These are phyloP conservation scores for Polygonum aviculare DNA, from an alignment of 148 eudicot species.

Conservation along the genomic window DNA sequence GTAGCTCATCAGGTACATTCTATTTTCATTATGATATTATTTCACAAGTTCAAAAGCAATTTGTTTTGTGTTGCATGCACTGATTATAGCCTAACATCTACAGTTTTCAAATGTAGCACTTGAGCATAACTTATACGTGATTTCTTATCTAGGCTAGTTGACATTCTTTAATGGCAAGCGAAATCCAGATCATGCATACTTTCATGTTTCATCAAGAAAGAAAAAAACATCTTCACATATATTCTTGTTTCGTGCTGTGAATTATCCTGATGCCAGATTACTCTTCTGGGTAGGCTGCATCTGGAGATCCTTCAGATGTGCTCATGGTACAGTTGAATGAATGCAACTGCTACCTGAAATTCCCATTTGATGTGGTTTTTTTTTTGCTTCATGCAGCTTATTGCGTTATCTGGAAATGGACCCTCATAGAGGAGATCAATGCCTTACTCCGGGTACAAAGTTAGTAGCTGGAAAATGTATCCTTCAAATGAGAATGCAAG, in stretches of 20 bases:
- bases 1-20: not conserved
- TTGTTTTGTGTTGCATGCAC: not conserved
- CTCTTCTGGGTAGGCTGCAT: not conserved
- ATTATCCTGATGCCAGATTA: not conserved
- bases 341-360: not conserved
- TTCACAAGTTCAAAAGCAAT: not conserved
- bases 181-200: not conserved
- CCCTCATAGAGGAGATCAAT: not conserved
- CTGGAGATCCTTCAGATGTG: not conserved
- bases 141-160: not conserved
- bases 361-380: not conserved
- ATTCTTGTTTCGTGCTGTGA: not conserved
- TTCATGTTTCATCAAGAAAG: not conserved
- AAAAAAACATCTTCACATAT: not conserved
- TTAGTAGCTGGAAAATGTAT: not conserved
- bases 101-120: not conserved
- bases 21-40: not conserved
- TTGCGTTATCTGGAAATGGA: conserved; percentile 3
- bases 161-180: not conserved
- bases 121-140: not conserved
- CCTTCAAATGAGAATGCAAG: not conserved
- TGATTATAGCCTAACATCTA: not conserved
- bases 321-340: not conserved
- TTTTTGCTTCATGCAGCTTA: conserved; percentile 9
- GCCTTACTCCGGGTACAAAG: not conserved